A percentile compares a stretch with the other conserved stretches of the same genome.
These are phyloP conservation scores for Corchorus olitorius DNA, from an alignment of 345 rosid genomes.

Conservation along the genomic window DNA sequence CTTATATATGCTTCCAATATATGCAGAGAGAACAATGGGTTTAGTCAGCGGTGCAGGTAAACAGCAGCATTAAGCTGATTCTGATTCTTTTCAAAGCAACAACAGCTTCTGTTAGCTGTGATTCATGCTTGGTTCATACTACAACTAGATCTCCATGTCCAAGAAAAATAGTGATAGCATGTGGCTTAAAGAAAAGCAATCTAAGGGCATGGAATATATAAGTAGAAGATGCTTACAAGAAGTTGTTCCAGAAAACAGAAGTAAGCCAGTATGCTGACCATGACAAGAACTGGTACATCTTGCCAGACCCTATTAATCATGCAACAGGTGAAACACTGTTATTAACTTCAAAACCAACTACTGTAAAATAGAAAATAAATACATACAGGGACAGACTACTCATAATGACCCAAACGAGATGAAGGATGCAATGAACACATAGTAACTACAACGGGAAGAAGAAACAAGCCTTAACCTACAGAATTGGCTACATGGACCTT, in stretches of 20 bases:
- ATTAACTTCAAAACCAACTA: slow-evolving; percentile 53
- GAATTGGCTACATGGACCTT: neutral
- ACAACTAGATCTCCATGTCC: neutral
- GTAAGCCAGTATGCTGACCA: slow-evolving; percentile 91
- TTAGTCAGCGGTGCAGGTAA: slow-evolving; percentile 1
- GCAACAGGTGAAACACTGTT: slow-evolving; percentile 74
- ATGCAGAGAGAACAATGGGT: neutral
- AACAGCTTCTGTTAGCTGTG: neutral
- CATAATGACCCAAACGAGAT: neutral
- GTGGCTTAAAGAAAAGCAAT: no score
- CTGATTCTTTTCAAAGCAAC: neutral
- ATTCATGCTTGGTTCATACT: neutral
- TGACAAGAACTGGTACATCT: slow-evolving; percentile 81
- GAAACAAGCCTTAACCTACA: neutral
- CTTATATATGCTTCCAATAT: neutral
- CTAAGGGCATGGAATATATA: neutral
- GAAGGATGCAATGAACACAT: neutral
- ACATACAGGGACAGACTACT: neutral
- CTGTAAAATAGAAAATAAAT: slow-evolving; percentile 2
- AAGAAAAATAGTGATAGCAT: neutral
- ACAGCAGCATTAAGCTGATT: neutral
- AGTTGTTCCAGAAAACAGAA: slow-evolving; percentile 96
- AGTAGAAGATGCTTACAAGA: slow-evolving; percentile 49
- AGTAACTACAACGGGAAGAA: neutral
- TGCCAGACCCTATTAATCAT: slow-evolving; percentile 75